Evolutionary conservation across 306 rosid genomes (phyloP).

Genomic region (Pyrus pyrifolia): DNA sequence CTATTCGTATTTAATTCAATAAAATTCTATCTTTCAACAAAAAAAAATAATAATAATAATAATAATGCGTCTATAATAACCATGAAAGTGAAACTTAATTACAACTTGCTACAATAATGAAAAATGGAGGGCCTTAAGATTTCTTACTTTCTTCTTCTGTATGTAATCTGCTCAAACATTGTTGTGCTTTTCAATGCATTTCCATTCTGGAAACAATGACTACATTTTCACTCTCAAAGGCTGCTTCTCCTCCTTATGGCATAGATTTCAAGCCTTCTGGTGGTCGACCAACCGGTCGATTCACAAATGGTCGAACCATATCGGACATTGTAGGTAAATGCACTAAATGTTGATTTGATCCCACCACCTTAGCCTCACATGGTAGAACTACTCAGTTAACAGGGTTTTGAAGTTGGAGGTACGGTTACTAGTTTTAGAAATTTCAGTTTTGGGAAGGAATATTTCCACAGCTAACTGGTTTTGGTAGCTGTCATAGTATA

Average conservation of each 20-base stretch:
- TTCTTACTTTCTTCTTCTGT: neutral
- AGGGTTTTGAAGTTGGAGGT: neutral
- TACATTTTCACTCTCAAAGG: constrained; percentile 47
- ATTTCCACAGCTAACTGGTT: neutral
- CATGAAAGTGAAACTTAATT: neutral
- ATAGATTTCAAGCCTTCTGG: constrained; percentile 47
- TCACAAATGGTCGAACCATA: constrained; percentile 49
- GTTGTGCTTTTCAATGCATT: neutral
- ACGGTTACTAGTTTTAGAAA: neutral
- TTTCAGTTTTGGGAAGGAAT: neutral
- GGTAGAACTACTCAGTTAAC: neutral
- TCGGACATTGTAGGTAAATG: constrained; percentile 38
- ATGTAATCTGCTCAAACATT: neutral
- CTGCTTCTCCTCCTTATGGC: constrained; percentile 44
- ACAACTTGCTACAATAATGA: neutral
- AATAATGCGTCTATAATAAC: neutral
- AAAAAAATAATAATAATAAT: neutral
- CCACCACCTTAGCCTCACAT: neutral
- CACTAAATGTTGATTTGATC: neutral
- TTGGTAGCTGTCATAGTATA: neutral
- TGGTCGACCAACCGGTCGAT: constrained; percentile 43
- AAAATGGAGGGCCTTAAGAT: constrained; percentile 10
- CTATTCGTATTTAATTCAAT: too few species aligned
- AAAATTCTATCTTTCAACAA: too few species aligned
- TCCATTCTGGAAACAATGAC: constrained; percentile 39